A percentile compares a stretch with the other conserved stretches of the same genome.
phyloP scores from a whole-genome alignment of 1,284 basidiomycete species.

The Apiotrichum brassicae region DNA sequence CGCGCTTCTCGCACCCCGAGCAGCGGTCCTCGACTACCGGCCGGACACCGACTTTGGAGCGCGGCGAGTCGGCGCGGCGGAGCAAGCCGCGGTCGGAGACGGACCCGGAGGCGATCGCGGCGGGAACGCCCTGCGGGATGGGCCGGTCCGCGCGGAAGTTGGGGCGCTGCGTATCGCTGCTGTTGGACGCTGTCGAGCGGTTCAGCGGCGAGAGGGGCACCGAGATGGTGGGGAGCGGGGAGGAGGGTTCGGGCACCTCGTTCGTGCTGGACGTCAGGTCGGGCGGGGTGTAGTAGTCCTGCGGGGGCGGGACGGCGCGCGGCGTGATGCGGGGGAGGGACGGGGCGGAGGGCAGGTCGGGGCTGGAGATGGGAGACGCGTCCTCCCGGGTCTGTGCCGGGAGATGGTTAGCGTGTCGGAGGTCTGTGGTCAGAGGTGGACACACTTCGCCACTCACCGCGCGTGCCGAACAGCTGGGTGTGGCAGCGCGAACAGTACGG shows the following conservation, averaged over 20 bases:
- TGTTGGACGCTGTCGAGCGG: conserved; percentile 4
- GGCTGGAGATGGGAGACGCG: conserved; percentile 3
- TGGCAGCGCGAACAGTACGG: conserved; percentile 46
- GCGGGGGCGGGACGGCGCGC: conserved; percentile 13
- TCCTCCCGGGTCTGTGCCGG: neutral
- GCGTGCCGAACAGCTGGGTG: conserved; percentile 40
- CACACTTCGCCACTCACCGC: conserved; percentile 25
- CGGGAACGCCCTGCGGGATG: conserved; percentile 6
- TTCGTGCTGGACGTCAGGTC: conserved; percentile 5
- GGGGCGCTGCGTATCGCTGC: conserved; percentile 26
- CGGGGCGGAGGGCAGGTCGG: neutral
- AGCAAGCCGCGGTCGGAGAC: conserved; percentile 5
- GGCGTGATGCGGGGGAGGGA: conserved; percentile 7
- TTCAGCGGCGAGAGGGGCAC: conserved; percentile 7
- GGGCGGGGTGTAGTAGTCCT: conserved; percentile 15
- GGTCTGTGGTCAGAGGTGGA: conserved; percentile 23
- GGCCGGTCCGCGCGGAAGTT: conserved; percentile 32
- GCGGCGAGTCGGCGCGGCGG: conserved; percentile 10
- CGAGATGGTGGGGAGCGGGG: neutral
- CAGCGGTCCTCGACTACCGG: conserved; percentile 33
- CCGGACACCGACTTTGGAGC: conserved; percentile 35
- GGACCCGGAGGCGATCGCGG: neutral
- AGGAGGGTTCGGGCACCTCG: neutral
- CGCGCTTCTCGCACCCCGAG: conserved; percentile 41
- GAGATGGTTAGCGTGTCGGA: conserved; percentile 32